phyloP scores from a whole-genome alignment of 768 basidiomycete species.

The Candolleomyces aberdarensis region DNA sequence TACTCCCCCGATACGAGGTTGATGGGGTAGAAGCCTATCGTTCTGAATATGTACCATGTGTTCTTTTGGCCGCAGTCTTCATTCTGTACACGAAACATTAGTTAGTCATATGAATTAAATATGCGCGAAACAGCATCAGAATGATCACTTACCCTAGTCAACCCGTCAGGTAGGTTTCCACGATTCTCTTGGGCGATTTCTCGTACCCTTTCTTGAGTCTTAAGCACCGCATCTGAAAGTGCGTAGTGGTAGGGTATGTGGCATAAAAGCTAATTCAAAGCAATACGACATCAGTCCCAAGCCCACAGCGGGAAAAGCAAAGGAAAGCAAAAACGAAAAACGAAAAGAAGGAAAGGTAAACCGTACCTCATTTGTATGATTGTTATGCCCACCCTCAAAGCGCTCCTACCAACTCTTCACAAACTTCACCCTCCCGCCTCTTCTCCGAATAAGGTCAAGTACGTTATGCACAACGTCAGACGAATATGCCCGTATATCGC shows the following conservation, averaged over 20 bases:
- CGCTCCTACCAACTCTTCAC: slow-evolving; percentile 65
- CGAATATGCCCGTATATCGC: slow-evolving; percentile 64
- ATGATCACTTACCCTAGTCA: slow-evolving; percentile 56
- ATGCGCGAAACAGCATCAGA: slow-evolving; percentile 14
- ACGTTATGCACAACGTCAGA: slow-evolving; percentile 77
- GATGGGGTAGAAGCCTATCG: slow-evolving; percentile 83
- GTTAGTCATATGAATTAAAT: not conserved
- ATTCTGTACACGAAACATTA: slow-evolving; percentile 44
- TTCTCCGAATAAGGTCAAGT: slow-evolving; percentile 56
- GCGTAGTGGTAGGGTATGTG: slow-evolving; percentile 85
- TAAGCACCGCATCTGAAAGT: slow-evolving; percentile 65
- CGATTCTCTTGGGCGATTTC: slow-evolving; percentile 64
- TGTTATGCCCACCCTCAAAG: slow-evolving; percentile 65
- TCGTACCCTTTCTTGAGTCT: slow-evolving; percentile 66
- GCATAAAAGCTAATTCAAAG: slow-evolving; percentile 60
- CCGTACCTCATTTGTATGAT: slow-evolving; percentile 74
- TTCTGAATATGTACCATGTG: slow-evolving; percentile 75
- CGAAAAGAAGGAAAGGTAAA: too few species aligned
- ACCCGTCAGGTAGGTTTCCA: slow-evolving; percentile 62
- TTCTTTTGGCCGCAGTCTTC: slow-evolving; percentile 93
- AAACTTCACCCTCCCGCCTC: slow-evolving; percentile 66
- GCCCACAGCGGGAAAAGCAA: too few species aligned
- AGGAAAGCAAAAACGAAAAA: too few species aligned
- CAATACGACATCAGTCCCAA: too few species aligned
- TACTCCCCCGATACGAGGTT: slow-evolving; percentile 77